These are phyloP conservation scores for Apostasia ramifera DNA, from an alignment of 106 monocot genomes.

Conservation along the genomic window DNA sequence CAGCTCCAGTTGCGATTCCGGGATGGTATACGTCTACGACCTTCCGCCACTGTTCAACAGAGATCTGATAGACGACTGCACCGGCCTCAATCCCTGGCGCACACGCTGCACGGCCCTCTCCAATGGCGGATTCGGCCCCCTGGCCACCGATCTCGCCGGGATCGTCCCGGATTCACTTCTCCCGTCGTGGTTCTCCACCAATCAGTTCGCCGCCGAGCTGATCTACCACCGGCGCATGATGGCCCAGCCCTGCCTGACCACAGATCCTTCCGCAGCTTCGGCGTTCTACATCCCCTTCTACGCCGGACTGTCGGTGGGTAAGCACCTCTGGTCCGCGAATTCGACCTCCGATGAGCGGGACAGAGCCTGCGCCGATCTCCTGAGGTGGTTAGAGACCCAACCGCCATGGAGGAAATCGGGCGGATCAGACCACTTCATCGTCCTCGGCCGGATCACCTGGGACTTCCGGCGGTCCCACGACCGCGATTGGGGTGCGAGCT, in stretches of 20 bases:
- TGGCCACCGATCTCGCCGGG: conserved; percentile 31
- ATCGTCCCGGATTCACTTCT: conserved; percentile 43
- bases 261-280: conserved; percentile 36
- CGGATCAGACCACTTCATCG: conserved; percentile 26
- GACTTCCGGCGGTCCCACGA: conserved; percentile 35
- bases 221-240: conserved; percentile 79
- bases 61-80: conserved; percentile 38
- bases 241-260: conserved; percentile 55
- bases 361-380: conserved; percentile 5
- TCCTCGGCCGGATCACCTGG: conserved; percentile 26
- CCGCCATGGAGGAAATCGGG: conserved; percentile 10
- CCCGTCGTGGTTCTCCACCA: conserved; percentile 63
- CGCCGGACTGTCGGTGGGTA: conserved; percentile 70
- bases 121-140: conserved; percentile 54
- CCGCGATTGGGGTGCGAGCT: conserved; percentile 64
- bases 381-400: conserved; percentile 17
- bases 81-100: conserved; percentile 34
- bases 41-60: conserved; percentile 67
- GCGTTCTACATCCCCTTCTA: conserved; percentile 95
- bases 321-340: conserved; percentile 49
- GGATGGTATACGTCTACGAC: conserved; percentile 72
- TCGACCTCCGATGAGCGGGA: conserved; percentile 32
- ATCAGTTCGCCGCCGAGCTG: conserved; percentile 77
- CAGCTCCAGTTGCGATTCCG: conserved; percentile 30
- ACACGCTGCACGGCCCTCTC: conserved; percentile 56